Evolutionary conservation across 148 eudicot species (phyloP).

Genomic region (Rhododendron griersonianum): DNA sequence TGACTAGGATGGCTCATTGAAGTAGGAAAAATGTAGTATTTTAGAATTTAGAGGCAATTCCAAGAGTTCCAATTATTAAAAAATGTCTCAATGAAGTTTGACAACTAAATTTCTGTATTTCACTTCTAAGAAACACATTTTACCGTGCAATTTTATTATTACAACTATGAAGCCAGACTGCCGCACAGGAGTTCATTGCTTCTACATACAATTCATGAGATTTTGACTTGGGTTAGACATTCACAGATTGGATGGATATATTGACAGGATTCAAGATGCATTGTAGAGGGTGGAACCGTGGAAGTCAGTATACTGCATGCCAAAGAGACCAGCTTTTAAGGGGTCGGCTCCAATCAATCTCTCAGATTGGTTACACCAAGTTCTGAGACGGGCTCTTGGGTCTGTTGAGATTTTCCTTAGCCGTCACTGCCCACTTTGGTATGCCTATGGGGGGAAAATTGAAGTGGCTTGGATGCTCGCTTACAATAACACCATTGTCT

Average conservation of each 20-base stretch:
- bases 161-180: background rate
- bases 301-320: slow-evolving; percentile 40
- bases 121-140: background rate
- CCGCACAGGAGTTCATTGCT: background rate
- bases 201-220: background rate
- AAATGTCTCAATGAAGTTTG: background rate
- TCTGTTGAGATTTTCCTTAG: slow-evolving; percentile 94
- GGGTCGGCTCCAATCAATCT: slow-evolving; percentile 97
- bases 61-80: background rate
- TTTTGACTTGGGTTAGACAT: background rate
- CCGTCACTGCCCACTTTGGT: slow-evolving; percentile 97
- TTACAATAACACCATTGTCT: slow-evolving; percentile 81
- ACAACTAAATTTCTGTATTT: background rate
- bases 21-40: background rate
- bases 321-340: slow-evolving; percentile 79
- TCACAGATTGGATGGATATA: slow-evolving; percentile 97
- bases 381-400: slow-evolving; percentile 93
- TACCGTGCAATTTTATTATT: background rate
- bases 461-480: slow-evolving; percentile 80
- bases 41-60: background rate
- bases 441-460: slow-evolving; percentile 82
- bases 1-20: background rate
- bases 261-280: slow-evolving; percentile 98
- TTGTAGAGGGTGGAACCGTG: slow-evolving; percentile 80
- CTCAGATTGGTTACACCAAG: slow-evolving; percentile 90